A percentile compares a stretch with the other conserved stretches of the same genome.
Evolutionary conservation across 2,329 filamentous ascomycete species (phyloP).

Genomic region (Epichloe amarillans): DNA sequence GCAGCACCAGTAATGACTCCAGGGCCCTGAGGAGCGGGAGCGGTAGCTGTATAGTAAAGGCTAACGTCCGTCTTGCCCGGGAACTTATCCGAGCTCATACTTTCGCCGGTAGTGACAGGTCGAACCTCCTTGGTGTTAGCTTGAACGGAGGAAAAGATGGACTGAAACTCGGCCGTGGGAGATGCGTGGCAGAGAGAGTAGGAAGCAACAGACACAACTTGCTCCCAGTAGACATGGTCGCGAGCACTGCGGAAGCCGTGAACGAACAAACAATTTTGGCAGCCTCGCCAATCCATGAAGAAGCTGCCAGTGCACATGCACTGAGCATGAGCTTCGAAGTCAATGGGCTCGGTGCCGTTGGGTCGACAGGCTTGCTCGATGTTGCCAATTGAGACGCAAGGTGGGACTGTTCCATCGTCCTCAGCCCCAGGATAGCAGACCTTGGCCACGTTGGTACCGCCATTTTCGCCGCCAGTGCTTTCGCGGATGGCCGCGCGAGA

Average conservation of each 20-base stretch:
- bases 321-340: slow-evolving; percentile 17
- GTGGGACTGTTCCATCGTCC: slow-evolving; percentile 8
- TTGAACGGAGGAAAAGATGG: slow-evolving; percentile 20
- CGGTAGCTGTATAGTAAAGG: slow-evolving; percentile 27
- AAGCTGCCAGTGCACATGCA: slow-evolving; percentile 31
- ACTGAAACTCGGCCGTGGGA: slow-evolving; percentile 22
- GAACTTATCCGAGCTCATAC: slow-evolving; percentile 18
- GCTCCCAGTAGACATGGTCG: slow-evolving; percentile 19
- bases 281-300: slow-evolving; percentile 29
- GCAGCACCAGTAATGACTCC: slow-evolving; percentile 29
- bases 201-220: slow-evolving; percentile 22
- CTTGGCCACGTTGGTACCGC: not conserved
- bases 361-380: slow-evolving; percentile 19
- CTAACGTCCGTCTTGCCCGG: slow-evolving; percentile 26
- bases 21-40: slow-evolving; percentile 20
- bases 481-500: not conserved
- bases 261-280: slow-evolving; percentile 26
- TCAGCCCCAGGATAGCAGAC: slow-evolving; percentile 6
- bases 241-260: slow-evolving; percentile 26
- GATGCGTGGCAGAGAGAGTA: slow-evolving; percentile 23
- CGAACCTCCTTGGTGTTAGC: slow-evolving; percentile 10
- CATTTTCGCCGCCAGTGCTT: not conserved
- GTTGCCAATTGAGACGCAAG: slow-evolving; percentile 17
- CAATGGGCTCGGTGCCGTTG: slow-evolving; percentile 14
- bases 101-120: slow-evolving; percentile 18